Base-by-base conservation (phyloP, 176 grass and related monocot species). In the Aegilops sharonensis region DNA sequence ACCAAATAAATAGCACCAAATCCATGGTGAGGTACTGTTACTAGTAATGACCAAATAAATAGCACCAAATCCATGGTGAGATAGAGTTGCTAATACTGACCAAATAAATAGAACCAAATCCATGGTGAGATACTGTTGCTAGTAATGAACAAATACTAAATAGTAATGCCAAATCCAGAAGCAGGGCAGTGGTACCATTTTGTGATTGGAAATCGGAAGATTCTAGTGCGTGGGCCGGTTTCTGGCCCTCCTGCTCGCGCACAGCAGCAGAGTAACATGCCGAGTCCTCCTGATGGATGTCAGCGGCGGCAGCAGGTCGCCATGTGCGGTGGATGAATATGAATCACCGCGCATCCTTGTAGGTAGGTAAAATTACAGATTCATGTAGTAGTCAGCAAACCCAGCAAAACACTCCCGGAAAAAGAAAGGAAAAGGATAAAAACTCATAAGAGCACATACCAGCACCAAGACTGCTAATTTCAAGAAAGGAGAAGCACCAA, bases 131-230 rank as follows among this genome's bases (percentile, higher is more conserved):
- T 27, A 81, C 65, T 75, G 83, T 35, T 67, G 23, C 9, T 42
- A 72, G 10, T 14, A 84, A 14, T 71, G 17, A 57, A 20, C 6
- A 20, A 48, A 18, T 42, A 72, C 8, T 20, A 84, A 42, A 10
- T 43, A 43, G 43, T 45, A 45, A 45, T 45, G 11, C 14, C 25
- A 52, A 20, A 31, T 52, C 50, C 50, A 18, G 50, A 54, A 54
- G 50, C 3, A 13, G 15, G 18, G 15, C 15, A 18, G 15, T 5
- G 21, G 32, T 87, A 95, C 94, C 91, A 95, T 93, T 73, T 78
- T 91, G 76, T 72, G 75, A 40, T 77, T 79, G 76, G 29, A 8
- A 12, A 43, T 20, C 54, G 34, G 0, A 31, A 81, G 27, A 34
- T 6, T 8, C 79, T 78, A 92, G 2, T 75, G 81, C 52, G 52